Evolutionary conservation across 2,329 filamentous ascomycete genomes (phyloP).

Genomic region (Ophiostoma triangulosporum): DNA sequence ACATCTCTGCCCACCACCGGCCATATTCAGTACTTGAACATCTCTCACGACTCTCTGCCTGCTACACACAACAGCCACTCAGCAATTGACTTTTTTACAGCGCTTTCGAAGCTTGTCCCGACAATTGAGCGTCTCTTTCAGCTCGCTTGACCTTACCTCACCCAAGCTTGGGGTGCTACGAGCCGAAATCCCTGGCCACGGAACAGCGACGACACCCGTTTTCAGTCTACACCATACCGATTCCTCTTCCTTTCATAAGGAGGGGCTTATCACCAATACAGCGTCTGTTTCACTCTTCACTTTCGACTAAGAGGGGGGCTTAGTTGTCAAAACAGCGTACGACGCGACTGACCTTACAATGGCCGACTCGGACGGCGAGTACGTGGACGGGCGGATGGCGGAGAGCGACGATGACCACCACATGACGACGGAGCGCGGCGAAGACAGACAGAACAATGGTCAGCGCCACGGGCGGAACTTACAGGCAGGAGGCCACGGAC

Average conservation of each 20-base stretch:
- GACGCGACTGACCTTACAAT: constrained; percentile 32
- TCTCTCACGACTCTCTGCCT: not conserved
- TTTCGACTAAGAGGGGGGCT: not conserved
- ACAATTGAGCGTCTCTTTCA: too few relatives aligned
- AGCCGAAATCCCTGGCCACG: too few relatives aligned
- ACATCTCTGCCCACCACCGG: not conserved
- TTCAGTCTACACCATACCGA: too few relatives aligned
- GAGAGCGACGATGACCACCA: constrained; percentile 45
- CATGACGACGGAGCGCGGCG: constrained; percentile 21
- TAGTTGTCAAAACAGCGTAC: too few relatives aligned
- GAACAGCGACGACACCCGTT: too few relatives aligned
- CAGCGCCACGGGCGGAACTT: constrained; percentile 19
- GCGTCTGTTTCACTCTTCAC: too few relatives aligned
- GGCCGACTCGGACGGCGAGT: constrained; percentile 64
- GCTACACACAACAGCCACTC: not conserved
- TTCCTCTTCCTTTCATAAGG: too few relatives aligned
- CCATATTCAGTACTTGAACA: not conserved
- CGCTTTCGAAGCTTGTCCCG: too few relatives aligned
- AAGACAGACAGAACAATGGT: constrained; percentile 6
- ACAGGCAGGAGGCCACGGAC: not conserved
- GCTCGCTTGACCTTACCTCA: too few relatives aligned
- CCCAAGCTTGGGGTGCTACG: too few relatives aligned
- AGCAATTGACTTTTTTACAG: not conserved
- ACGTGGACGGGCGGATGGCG: constrained; percentile 50
- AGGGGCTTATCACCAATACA: too few relatives aligned